Evolutionary conservation across 129 eudicot species (phyloP), one percentile per base, ranked within the genome.

Genomic region (Rutidosis leptorrhynchoides): DNA sequence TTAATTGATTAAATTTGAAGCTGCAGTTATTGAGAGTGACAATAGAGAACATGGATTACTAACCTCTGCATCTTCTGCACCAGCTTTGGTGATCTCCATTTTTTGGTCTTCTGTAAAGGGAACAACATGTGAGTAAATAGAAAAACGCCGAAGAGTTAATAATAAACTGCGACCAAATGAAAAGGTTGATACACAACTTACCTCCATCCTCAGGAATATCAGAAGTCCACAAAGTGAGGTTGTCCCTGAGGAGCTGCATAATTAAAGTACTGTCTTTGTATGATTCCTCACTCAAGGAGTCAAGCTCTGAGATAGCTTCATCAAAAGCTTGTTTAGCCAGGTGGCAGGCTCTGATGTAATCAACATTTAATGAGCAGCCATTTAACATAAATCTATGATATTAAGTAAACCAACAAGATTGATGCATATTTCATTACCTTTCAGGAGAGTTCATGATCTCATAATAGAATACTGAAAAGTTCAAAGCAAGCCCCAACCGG

Each of bases 181-280:
- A 20, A 52, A 35, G 15, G 30, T 8, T 29, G 14, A 20, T 17
- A 55, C 3, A 4, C 21, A n/a, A 12, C 25, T 65, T 71, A 80
- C 84, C 84, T 80, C 84, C 81, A 80, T 80, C 84, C 57, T 80
- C 81, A 15, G 84, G 81, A 46, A 75, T 80, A 63, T 80, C 84
- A 54, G 84, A 80, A 60, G 81, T 80, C 84, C 84, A 75, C 74
- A 80, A 65, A 62, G 84, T 80, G 66, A 80, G 78, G 56, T 80
- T 80, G 56, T 80, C 84, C 75, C 84, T 75, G 58, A 80, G 45
- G 25, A 80, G 81, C 60, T 80, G 84, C 81, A 80, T 80, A 23
- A 80, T 80, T 24, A 80, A 43, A 29, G 84, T 80, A 78, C 84
- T 80, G 60, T 80, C 84, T 67, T 80, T 80, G 81, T 80, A 80